These are phyloP conservation scores for Stropharia rugosoannulata DNA, from an alignment of 768 basidiomycete genomes.

Conservation along the genomic window DNA sequence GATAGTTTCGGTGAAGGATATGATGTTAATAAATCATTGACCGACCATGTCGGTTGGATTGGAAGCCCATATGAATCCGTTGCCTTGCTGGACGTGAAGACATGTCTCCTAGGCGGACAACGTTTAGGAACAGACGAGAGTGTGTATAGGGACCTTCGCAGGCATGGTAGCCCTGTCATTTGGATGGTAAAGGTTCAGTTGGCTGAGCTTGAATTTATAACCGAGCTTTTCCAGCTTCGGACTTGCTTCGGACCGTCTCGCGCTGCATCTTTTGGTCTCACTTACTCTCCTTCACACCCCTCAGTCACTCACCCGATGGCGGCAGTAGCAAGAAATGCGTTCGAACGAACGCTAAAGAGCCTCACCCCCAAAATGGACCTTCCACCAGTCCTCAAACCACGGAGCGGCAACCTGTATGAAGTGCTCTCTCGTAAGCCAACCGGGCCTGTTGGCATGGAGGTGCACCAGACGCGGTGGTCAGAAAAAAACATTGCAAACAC, in stretches of 20 bases:
- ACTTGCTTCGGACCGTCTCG: no score
- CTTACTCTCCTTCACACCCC: neutral
- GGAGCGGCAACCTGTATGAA: constrained; percentile 69
- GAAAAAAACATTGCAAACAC: constrained; percentile 63
- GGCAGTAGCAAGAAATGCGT: constrained; percentile 24
- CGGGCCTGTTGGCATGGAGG: constrained; percentile 64
- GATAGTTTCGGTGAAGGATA: constrained; percentile 70
- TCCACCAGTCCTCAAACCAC: constrained; percentile 57
- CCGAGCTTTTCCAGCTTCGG: neutral
- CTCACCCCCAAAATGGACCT: constrained; percentile 42
- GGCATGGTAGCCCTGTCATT: neutral
- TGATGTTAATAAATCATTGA: constrained; percentile 71
- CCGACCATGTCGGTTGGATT: constrained; percentile 73
- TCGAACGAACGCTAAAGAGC: constrained; percentile 26
- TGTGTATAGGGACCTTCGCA: neutral
- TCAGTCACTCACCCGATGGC: constrained; percentile 27
- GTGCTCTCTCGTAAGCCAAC: constrained; percentile 67
- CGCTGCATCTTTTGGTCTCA: neutral
- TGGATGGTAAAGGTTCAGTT: neutral
- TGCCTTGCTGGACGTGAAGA: constrained; percentile 14
- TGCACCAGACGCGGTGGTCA: constrained; percentile 76
- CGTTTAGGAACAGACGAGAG: neutral
- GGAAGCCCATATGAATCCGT: constrained; percentile 69
- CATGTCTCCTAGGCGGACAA: neutral
- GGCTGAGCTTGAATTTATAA: constrained; percentile 18